Base-by-base conservation (phyloP, 2,329 filamentous ascomycete species). In the Septoria petroselini region DNA sequence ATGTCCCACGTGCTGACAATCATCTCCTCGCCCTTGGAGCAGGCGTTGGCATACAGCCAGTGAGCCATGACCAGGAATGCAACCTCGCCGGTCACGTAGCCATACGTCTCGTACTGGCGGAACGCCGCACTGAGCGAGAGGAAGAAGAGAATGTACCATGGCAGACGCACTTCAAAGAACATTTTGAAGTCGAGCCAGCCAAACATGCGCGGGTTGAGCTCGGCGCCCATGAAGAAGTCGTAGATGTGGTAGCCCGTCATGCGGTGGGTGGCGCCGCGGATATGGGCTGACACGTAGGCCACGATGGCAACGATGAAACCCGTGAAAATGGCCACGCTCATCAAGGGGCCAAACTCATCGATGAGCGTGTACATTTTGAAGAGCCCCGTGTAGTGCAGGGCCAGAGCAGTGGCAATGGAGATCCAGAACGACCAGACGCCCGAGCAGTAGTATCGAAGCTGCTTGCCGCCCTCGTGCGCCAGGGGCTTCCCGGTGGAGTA, bases 381-480 rank as follows among this genome's bases (percentile, higher is more conserved):
- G 52, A 90, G 59, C 21, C 89, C 89, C 11, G 84, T 86, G 65
- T 86, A 82, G 72, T 98, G 93, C 44, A 97, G 79, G 6, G 67
- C 71, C n/a, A 80, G 74, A 31, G 84, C 82, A 29, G 89, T 71
- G 7, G 77, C 75, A 60, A 96, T 86, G 59, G 88, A 97, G 37
- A 84, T 80, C 74, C 95, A 98, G 70, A 95, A 89, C 53, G 87
- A 91, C 72, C 77, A 81, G 62, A 91, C 84, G 54, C 83, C 93
- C 37, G 90, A 95, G 80, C 93, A 98, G 75, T 91, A 96, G 77
- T 98, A 98, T 56, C 80, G 79, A 52, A 98, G 79, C 74, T 94
- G 88, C 77, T 91, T 87, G 64, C 88, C 88, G 52, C 83, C 84
- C 63, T 85, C 78, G 66, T 94, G 87, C 17, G 85, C 81, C 38